Evolutionary conservation across 2,329 filamentous ascomycete genomes (phyloP).

Genomic region (Nakataea oryzae): DNA sequence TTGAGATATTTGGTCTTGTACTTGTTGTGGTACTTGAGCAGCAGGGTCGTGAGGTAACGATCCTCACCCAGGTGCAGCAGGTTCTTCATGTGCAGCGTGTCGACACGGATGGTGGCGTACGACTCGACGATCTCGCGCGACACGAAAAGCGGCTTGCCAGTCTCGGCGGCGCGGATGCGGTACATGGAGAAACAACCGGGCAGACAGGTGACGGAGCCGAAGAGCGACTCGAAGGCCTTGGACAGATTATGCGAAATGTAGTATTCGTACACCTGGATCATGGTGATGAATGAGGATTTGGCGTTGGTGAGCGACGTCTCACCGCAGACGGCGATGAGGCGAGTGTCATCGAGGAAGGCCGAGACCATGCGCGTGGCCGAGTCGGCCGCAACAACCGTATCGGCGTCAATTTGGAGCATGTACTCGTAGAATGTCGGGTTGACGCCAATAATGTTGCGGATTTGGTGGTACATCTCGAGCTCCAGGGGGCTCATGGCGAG

Average conservation of each 20-base stretch:
- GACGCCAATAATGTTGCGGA: constrained; percentile 96
- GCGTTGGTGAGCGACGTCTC: constrained; percentile 90
- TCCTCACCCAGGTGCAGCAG: constrained; percentile 93
- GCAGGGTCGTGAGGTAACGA: constrained; percentile 88
- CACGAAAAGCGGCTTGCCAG: constrained; percentile 91
- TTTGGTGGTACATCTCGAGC: constrained; percentile 97
- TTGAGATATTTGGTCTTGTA: constrained; percentile 99
- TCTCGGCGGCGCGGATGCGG: constrained; percentile 86
- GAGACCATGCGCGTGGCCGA: constrained; percentile 88
- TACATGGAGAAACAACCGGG: constrained; percentile 99
- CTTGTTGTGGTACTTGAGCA: constrained; percentile 82
- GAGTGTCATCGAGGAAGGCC: constrained; percentile 81
- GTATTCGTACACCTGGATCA: constrained; percentile 99
- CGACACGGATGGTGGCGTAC: constrained; percentile 88
- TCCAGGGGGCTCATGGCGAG: constrained; percentile 91
- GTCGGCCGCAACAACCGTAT: constrained; percentile 86
- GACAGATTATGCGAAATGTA: constrained; percentile 96
- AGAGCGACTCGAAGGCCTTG: constrained; percentile 95
- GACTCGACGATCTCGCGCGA: constrained; percentile 81
- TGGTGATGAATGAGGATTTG: constrained; percentile 87
- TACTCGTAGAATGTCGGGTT: constrained; percentile 99
- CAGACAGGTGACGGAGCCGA: constrained; percentile 93
- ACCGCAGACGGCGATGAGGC: constrained; percentile 87
- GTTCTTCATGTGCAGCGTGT: constrained; percentile 98
- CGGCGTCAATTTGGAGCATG: constrained; percentile 91